Conservation (phyloP, 2,329 filamentous ascomycete species). For the Exophiala mesophila region DNA sequence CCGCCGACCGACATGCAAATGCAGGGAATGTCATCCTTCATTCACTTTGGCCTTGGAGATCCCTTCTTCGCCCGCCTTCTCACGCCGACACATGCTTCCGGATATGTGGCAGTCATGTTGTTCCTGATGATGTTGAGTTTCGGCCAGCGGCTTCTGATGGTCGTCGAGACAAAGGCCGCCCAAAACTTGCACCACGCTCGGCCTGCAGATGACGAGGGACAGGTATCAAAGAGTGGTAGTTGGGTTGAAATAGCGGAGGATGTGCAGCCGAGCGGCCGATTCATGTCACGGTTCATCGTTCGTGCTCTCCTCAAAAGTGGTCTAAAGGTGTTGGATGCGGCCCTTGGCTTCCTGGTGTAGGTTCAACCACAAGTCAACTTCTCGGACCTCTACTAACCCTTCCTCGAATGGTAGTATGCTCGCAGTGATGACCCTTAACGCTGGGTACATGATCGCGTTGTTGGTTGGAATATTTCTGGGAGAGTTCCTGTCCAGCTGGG, state of each 20-base stretch:
- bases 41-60: conserved; percentile 6
- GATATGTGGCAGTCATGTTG: conserved; percentile 8
- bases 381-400: conserved; percentile 3
- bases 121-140: conserved; percentile 8
- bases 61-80: conserved; percentile 6
- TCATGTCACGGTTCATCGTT: conserved; percentile 3
- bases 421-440: conserved; percentile 8
- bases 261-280: conserved; percentile 2
- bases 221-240: conserved; percentile 2
- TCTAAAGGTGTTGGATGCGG: conserved; percentile 4
- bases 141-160: conserved; percentile 6
- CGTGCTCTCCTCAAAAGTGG: conserved; percentile 4
- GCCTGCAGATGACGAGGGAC: conserved; percentile 4
- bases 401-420: conserved; percentile 4
- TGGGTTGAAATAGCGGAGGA: conserved; percentile 5
- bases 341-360: conserved; percentile 8
- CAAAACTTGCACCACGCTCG: conserved; percentile 3
- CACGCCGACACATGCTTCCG: conserved; percentile 6
- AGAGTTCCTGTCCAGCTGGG: conserved; percentile 5
- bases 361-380: conserved; percentile 3
- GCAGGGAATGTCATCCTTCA: conserved; percentile 5
- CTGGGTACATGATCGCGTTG: conserved; percentile 7
- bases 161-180: conserved; percentile 6
- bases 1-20: conserved; percentile 3
- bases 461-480: conserved; percentile 5